These are phyloP conservation scores for Solanum medicagineum DNA, from an alignment of 257 asterid genomes.

Conservation along the genomic window DNA sequence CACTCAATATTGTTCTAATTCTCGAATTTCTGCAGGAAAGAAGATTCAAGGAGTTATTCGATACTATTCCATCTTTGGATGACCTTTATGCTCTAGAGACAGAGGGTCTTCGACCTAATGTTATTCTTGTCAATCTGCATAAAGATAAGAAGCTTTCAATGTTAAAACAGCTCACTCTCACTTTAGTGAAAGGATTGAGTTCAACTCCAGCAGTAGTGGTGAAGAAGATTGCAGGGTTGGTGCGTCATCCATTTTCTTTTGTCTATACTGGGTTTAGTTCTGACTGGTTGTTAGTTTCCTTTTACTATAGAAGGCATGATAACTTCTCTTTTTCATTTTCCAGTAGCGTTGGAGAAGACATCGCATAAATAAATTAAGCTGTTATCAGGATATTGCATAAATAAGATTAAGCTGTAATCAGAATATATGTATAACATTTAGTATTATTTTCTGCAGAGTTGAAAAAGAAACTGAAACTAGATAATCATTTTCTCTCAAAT, in stretches of 20 bases:
- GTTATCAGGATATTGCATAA: neutral
- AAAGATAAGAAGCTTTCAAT: conserved; percentile 89
- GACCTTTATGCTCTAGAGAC: conserved; percentile 64
- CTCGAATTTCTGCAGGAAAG: conserved; percentile 56
- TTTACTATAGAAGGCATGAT: neutral
- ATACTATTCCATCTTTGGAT: conserved; percentile 65
- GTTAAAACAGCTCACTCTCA: conserved; percentile 74
- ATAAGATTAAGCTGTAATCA: neutral
- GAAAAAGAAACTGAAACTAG: neutral
- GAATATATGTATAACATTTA: neutral
- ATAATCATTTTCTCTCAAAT: neutral
- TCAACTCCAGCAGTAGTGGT: conserved; percentile 59
- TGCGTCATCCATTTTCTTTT: conserved; percentile 15
- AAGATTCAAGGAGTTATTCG: conserved; percentile 86
- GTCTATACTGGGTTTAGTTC: neutral
- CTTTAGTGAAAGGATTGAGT: conserved; percentile 69
- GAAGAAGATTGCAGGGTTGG: conserved; percentile 93
- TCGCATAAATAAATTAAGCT: neutral
- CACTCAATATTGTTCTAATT: conserved; percentile 1
- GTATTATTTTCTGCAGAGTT: neutral
- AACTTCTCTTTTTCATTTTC: neutral
- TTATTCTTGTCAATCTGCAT: conserved; percentile 67
- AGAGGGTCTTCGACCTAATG: conserved; percentile 74
- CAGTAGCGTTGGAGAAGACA: neutral
- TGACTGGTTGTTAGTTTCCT: neutral